A percentile compares a stretch with the other conserved stretches of the same genome.
These are phyloP conservation scores for Wickerhamomyces canadensis DNA, from an alignment of 805 yeast species.

Conservation along the genomic window DNA sequence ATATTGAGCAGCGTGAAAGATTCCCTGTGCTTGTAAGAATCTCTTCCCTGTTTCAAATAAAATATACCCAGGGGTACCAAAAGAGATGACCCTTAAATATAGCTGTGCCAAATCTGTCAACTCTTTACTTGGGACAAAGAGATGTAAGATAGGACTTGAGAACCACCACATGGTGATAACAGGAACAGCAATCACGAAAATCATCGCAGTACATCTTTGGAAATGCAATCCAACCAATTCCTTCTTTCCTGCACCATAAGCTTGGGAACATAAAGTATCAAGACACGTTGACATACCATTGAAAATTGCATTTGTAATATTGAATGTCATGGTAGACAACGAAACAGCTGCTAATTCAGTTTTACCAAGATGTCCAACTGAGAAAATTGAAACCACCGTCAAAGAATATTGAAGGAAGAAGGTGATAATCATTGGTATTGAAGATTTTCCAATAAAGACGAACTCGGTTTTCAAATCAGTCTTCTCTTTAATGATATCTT, in stretches of 20 bases:
- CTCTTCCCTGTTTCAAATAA: slow-evolving; percentile 74
- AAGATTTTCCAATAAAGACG: slow-evolving; percentile 32
- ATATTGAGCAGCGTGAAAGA: slow-evolving; percentile 68
- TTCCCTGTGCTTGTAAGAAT: slow-evolving; percentile 71
- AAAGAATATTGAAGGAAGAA: slow-evolving; percentile 68
- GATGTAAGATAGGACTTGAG: slow-evolving; percentile 38
- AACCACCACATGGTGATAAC: slow-evolving; percentile 52
- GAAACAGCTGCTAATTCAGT: slow-evolving; percentile 70
- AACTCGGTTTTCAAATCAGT: slow-evolving; percentile 22
- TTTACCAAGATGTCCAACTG: slow-evolving; percentile 71
- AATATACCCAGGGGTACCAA: slow-evolving; percentile 68
- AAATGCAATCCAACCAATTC: slow-evolving; percentile 59
- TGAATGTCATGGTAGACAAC: slow-evolving; percentile 68
- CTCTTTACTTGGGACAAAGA: slow-evolving; percentile 47
- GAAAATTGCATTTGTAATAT: slow-evolving; percentile 60
- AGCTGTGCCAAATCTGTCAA: slow-evolving; percentile 49
- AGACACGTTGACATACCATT: slow-evolving; percentile 70
- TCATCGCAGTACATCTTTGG: slow-evolving; percentile 62
- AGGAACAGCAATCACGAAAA: slow-evolving; percentile 45
- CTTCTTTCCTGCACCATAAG: slow-evolving; percentile 62
- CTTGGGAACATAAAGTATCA: slow-evolving; percentile 73
- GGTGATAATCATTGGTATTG: slow-evolving; percentile 59
- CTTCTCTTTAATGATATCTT: no score
- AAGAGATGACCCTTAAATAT: slow-evolving; percentile 48
- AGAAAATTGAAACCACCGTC: slow-evolving; percentile 70